Conservation (phyloP, 2,329 filamentous ascomycete species). For the Xylaria arbuscula region DNA sequence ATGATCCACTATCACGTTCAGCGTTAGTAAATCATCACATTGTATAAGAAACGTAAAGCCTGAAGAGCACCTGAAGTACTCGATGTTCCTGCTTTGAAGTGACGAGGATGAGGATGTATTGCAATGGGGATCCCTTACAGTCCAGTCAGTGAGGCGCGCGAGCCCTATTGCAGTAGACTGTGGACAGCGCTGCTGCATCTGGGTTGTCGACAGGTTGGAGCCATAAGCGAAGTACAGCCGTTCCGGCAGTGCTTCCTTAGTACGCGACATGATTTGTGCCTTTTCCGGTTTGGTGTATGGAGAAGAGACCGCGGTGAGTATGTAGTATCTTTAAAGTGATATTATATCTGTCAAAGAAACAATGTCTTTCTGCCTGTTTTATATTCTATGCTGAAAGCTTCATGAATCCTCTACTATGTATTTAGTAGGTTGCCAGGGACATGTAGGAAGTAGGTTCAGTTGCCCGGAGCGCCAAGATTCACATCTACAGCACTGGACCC, state of each 20-base stretch:
- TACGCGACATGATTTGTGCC: slow-evolving; percentile 1
- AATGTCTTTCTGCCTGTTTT: background rate
- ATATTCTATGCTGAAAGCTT: background rate
- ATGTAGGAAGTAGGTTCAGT: too few species aligned
- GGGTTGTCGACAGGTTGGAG: slow-evolving; percentile 73
- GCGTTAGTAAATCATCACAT: background rate
- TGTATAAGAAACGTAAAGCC: background rate
- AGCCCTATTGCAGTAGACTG: slow-evolving; percentile 66
- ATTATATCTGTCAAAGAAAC: too few species aligned
- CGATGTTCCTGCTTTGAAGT: background rate
- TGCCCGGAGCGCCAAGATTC: background rate
- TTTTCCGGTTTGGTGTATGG: background rate
- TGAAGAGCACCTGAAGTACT: background rate
- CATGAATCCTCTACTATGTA: too few species aligned
- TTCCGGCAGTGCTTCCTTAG: slow-evolving; percentile 20
- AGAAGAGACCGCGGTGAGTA: background rate
- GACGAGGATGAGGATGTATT: background rate
- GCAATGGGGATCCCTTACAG: slow-evolving; percentile 22
- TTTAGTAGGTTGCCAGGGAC: too few species aligned
- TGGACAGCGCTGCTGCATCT: slow-evolving; percentile 74
- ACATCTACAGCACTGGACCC: background rate
- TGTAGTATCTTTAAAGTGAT: background rate
- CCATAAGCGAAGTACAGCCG: slow-evolving; percentile 76
- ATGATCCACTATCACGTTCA: slow-evolving; percentile 67
- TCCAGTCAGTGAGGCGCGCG: slow-evolving; percentile 66